Percentiles rank a stretch among this genome's conserved stretches.
Conservation (phyloP, 148 eudicot species). For the Heliosperma pusillum region DNA sequence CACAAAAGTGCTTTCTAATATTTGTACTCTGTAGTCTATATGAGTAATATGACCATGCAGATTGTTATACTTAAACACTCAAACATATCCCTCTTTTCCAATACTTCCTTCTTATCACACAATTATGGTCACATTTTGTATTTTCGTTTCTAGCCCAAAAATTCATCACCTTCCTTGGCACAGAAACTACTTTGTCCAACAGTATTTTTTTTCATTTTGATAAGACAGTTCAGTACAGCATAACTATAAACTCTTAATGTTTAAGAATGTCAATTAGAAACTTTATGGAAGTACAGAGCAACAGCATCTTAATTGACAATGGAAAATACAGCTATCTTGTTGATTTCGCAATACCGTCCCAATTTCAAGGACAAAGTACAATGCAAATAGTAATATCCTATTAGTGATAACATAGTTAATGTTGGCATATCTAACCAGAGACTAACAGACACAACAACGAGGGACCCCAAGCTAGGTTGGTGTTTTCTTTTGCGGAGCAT, state of each 20-base stretch:
- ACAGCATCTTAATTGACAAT: not conserved
- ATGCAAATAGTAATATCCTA: not conserved
- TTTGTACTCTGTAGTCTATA: not conserved
- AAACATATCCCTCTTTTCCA: not conserved
- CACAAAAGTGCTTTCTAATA: not conserved
- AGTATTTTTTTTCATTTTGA: not conserved
- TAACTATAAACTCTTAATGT: too few species aligned
- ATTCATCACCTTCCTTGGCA: not conserved
- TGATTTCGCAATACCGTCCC: constrained; percentile 2
- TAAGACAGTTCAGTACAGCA: not conserved
- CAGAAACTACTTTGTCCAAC: not conserved
- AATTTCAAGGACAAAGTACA: not conserved
- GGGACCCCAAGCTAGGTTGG: not conserved
- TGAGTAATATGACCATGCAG: not conserved
- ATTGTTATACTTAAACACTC: not conserved
- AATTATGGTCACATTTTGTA: not conserved
- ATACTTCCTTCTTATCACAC: not conserved
- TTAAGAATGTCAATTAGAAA: not conserved
- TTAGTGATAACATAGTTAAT: not conserved
- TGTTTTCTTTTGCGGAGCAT: not conserved
- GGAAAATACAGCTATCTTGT: not conserved
- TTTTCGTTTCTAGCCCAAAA: not conserved
- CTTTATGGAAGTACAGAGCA: not conserved
- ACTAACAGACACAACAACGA: too few species aligned
- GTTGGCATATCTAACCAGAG: not conserved